These are phyloP conservation scores for Salix udensis DNA, from an alignment of 345 rosid genomes.

Conservation along the genomic window DNA sequence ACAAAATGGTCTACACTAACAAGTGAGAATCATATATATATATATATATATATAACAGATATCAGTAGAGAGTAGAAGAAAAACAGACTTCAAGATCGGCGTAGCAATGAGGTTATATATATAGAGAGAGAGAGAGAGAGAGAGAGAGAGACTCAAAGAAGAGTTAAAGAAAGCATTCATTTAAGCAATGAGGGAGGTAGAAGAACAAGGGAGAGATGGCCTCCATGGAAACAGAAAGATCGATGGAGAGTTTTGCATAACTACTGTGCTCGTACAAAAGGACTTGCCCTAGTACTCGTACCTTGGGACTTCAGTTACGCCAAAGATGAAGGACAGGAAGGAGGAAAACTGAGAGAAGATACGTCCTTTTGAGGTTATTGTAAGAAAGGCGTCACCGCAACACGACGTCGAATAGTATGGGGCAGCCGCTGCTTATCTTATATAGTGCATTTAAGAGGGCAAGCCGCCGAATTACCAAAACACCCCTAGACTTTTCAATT, in stretches of 20 bases:
- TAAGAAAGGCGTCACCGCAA: constrained; percentile 1
- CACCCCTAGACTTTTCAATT: constrained; percentile 19
- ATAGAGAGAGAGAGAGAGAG: too few relatives aligned
- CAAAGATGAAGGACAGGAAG: neutral
- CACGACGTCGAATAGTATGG: neutral
- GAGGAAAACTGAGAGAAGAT: neutral
- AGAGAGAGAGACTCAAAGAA: neutral
- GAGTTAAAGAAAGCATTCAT: neutral
- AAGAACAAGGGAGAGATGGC: too few relatives aligned
- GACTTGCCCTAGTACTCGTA: neutral
- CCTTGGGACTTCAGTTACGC: neutral
- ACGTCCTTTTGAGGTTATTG: neutral
- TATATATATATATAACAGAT: too few relatives aligned
- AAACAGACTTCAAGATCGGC: too few relatives aligned
- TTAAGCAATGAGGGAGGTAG: too few relatives aligned
- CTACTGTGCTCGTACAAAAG: neutral
- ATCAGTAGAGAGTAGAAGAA: too few relatives aligned
- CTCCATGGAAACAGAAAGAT: too few relatives aligned
- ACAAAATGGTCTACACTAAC: neutral
- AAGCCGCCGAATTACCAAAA: constrained; percentile 15
- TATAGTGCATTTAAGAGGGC: constrained; percentile 29
- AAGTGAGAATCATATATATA: too few relatives aligned
- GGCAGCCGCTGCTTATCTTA: constrained; percentile 23
- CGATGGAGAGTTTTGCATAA: neutral
- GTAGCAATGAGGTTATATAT: too few relatives aligned